Evolutionary conservation across 257 asterid species (phyloP).

Genomic region (Penstemon eatonii): DNA sequence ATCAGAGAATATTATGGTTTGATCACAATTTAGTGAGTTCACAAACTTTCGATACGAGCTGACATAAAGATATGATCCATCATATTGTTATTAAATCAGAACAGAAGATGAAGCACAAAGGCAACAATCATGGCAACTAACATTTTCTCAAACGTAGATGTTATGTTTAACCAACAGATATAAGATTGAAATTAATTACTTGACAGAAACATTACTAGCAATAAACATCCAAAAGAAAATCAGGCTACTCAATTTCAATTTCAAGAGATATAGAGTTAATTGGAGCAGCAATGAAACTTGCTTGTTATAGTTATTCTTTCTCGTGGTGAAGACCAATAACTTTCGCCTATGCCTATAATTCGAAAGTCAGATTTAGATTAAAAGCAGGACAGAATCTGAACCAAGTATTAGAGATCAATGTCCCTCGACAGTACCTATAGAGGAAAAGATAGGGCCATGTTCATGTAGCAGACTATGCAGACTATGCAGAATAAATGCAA

Average conservation of each 20-base stretch:
- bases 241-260: conserved; percentile 9
- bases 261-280: conserved; percentile 4
- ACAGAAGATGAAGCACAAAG: conserved; percentile 10
- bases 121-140: no score
- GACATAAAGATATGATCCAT: no score
- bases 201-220: conserved; percentile 3
- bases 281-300: background rate
- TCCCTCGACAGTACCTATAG: conserved; percentile 1
- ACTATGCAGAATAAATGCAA: conserved; percentile 11
- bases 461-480: conserved; percentile 18
- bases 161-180: background rate
- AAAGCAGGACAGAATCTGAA: conserved; percentile 16
- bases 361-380: background rate
- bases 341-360: background rate
- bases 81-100: background rate
- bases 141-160: background rate
- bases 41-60: background rate
- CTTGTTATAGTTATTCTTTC: background rate
- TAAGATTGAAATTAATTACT: conserved; percentile 2
- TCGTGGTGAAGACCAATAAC: background rate
- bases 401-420: conserved; percentile 13
- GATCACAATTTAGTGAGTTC: background rate
- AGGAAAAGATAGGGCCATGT: background rate
- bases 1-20: background rate
- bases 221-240: background rate